phyloP scores from a whole-genome alignment of 2,329 filamentous ascomycete genomes.

The Phaeosphaeriaceae sp. region DNA sequence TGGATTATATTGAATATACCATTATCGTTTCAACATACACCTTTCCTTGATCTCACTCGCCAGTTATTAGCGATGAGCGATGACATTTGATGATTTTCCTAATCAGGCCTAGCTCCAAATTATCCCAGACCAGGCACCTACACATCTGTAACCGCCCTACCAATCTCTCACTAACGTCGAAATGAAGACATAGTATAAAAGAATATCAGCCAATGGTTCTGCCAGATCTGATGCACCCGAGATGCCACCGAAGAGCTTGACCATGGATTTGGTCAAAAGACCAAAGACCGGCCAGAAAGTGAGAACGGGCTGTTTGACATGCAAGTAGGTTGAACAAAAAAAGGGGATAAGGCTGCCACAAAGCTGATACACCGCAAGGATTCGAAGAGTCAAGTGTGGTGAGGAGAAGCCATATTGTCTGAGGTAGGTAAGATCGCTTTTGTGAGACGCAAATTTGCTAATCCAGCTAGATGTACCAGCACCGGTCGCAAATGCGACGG shows the following conservation, averaged over 20 bases:
- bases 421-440: conserved; percentile 15
- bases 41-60: no score
- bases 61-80: no score
- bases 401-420: conserved; percentile 27
- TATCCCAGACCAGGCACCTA: no score
- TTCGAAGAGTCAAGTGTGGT: conserved; percentile 33
- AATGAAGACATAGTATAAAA: no score
- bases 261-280: not conserved
- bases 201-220: no score
- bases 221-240: not conserved
- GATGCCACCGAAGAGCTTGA: not conserved
- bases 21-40: not conserved
- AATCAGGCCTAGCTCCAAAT: no score
- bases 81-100: no score
- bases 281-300: conserved; percentile 10
- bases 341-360: conserved; percentile 7
- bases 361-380: conserved; percentile 8
- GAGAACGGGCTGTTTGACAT: conserved; percentile 30
- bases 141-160: no score
- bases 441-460: not conserved
- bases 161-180: no score
- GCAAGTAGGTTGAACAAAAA: conserved; percentile 19
- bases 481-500: conserved; percentile 34
- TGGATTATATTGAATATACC: conserved; percentile 1
- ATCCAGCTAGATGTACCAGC: conserved; percentile 24